These are phyloP conservation scores for Cryptococcus amylolentus DNA, from an alignment of 1,284 basidiomycete species.

Conservation along the genomic window DNA sequence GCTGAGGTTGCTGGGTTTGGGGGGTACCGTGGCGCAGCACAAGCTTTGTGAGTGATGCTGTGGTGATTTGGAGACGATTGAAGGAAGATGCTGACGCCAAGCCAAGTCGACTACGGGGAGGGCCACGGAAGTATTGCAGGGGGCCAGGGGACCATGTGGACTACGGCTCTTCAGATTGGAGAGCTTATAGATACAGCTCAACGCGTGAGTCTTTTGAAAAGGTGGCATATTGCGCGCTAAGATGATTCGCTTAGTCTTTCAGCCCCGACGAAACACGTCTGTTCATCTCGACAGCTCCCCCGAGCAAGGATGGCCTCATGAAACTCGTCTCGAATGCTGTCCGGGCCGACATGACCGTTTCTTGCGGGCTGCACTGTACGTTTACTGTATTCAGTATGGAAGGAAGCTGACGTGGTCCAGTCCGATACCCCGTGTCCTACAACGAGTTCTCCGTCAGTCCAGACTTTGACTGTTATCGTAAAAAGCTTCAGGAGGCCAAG, in stretches of 20 bases:
- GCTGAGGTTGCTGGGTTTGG: slow-evolving; percentile 86
- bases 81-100: slow-evolving; percentile 19
- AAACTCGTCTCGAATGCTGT: slow-evolving; percentile 83
- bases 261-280: slow-evolving; percentile 63
- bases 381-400: not conserved
- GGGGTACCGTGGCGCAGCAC: slow-evolving; percentile 91
- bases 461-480: slow-evolving; percentile 83
- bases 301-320: slow-evolving; percentile 89
- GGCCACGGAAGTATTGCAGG: slow-evolving; percentile 94
- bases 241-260: not conserved
- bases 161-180: slow-evolving; percentile 93
- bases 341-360: slow-evolving; percentile 92
- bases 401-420: slow-evolving; percentile 17
- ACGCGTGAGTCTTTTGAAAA: slow-evolving; percentile 56
- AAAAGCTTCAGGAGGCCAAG: slow-evolving; percentile 74
- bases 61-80: not conserved
- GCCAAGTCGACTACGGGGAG: slow-evolving; percentile 58
- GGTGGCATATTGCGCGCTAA: not conserved
- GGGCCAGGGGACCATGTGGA: slow-evolving; percentile 98
- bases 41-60: slow-evolving; percentile 77
- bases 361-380: slow-evolving; percentile 82
- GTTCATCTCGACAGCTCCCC: slow-evolving; percentile 86
- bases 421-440: slow-evolving; percentile 92
- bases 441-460: slow-evolving; percentile 94
- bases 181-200: slow-evolving; percentile 97